Evolutionary conservation across 495 filamentous ascomycete genomes (phyloP).

Genomic region (Paragyromitra xinjiangensis): DNA sequence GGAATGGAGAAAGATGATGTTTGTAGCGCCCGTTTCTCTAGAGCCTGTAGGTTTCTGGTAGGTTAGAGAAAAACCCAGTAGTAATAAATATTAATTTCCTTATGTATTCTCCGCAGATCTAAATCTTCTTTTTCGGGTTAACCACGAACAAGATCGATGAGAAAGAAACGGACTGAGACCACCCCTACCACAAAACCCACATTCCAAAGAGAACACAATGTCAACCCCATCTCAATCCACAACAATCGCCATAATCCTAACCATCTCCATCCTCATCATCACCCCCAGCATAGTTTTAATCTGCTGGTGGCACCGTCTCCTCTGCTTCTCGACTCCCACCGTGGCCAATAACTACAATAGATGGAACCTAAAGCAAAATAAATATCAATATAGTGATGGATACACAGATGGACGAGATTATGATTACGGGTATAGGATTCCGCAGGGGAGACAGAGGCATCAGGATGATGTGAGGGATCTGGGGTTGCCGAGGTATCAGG

Average conservation of each 20-base stretch:
- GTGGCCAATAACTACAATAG: not conserved
- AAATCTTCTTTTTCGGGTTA: not conserved
- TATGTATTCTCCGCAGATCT: not conserved
- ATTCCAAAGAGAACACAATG: constrained; percentile 3
- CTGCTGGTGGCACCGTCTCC: constrained; percentile 20
- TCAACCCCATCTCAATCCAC: not conserved
- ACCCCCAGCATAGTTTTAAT: not conserved
- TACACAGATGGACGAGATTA: not conserved
- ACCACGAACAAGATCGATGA: not conserved
- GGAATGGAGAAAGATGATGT: not conserved
- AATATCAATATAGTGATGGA: not conserved
- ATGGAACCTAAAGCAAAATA: constrained; percentile 1
- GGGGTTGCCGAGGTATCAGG: not conserved
- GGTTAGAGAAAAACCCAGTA: not conserved
- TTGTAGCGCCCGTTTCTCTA: not conserved
- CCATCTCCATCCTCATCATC: not conserved
- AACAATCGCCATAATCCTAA: constrained; percentile 21
- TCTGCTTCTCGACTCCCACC: constrained; percentile 8
- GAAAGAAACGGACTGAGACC: not conserved
- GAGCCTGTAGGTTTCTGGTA: not conserved
- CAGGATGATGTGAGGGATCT: not conserved
- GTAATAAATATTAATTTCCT: not conserved
- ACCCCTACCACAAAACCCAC: not conserved
- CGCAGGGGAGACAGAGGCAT: not conserved
- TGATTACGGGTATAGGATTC: not conserved